A percentile compares a stretch with the other conserved stretches of the same genome.
These are phyloP conservation scores for Mrakia blollopis DNA, from an alignment of 768 basidiomycete species.

Conservation along the genomic window DNA sequence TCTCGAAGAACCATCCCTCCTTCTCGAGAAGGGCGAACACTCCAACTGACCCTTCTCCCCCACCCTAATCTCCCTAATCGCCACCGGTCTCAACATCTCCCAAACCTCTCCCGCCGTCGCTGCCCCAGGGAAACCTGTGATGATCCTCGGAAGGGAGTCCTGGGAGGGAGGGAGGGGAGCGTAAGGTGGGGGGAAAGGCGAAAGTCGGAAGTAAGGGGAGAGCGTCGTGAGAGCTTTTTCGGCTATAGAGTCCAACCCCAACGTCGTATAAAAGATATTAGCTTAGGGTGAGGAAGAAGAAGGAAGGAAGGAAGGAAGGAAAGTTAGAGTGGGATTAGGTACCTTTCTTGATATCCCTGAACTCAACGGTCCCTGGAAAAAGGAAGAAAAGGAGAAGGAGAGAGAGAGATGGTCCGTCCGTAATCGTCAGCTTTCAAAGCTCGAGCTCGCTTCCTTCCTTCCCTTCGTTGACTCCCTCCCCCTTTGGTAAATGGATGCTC, in stretches of 20 bases:
- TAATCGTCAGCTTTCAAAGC: neutral
- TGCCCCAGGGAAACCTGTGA: conserved; percentile 64
- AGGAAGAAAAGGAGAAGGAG: neutral
- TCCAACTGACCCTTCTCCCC: conserved; percentile 39
- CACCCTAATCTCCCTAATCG: conserved; percentile 41
- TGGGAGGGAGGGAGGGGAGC: conserved; percentile 72
- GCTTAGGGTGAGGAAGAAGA: neutral
- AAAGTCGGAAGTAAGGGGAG: conserved; percentile 61
- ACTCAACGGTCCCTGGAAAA: conserved; percentile 1
- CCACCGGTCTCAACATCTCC: conserved; percentile 76
- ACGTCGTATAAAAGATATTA: conserved; percentile 24
- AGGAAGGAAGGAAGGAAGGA: no score
- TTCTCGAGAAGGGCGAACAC: no score
- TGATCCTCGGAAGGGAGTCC: conserved; percentile 67
- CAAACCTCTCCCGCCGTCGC: conserved; percentile 70
- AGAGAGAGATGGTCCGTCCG: neutral
- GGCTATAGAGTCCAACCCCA: conserved; percentile 50
- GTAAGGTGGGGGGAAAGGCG: conserved; percentile 74
- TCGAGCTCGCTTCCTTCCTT: neutral
- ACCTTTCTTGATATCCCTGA: conserved; percentile 7
- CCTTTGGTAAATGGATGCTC: neutral
- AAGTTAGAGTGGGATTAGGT: neutral
- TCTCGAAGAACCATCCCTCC: neutral
- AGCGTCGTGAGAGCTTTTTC: conserved; percentile 83
- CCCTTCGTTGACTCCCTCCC: neutral